These are phyloP conservation scores for Cryptococcus sp. DNA, from an alignment of 1,284 basidiomycete genomes.

Conservation along the genomic window DNA sequence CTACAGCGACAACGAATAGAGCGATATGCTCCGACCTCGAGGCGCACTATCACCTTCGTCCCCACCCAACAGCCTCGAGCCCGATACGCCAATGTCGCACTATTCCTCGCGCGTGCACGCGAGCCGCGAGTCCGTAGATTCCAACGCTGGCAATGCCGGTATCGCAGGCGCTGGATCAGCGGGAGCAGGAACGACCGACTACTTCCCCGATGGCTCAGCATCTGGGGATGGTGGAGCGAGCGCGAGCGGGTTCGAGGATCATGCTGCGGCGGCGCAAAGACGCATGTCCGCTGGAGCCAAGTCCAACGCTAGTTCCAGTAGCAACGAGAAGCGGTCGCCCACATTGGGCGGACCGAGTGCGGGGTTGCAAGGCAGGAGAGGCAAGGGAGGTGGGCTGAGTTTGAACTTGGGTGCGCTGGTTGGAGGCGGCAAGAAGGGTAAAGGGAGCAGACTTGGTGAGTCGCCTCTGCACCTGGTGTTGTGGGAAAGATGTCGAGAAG, in stretches of 20 bases:
- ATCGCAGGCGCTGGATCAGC: neutral
- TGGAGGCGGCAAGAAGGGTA: constrained; percentile 11
- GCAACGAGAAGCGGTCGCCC: constrained; percentile 9
- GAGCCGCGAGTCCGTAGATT: neutral
- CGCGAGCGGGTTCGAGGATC: neutral
- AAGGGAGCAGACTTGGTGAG: constrained; percentile 16
- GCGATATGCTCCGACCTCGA: neutral
- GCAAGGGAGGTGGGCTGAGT: constrained; percentile 2
- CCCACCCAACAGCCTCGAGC: constrained; percentile 4
- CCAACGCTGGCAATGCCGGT: neutral
- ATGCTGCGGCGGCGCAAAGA: neutral
- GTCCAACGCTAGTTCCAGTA: neutral
- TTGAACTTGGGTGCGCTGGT: constrained; percentile 13
- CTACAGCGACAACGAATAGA: too few relatives aligned
- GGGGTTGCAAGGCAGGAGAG: constrained; percentile 11
- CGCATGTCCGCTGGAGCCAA: neutral
- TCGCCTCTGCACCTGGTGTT: neutral
- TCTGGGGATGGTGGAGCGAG: neutral
- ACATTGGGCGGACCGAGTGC: constrained; percentile 2
- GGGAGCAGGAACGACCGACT: neutral
- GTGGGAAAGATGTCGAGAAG: neutral
- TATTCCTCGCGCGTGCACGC: constrained; percentile 16
- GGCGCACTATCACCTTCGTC: neutral
- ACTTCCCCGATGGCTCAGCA: constrained; percentile 1
- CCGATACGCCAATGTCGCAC: constrained; percentile 23